Evolutionary conservation across 2,329 filamentous ascomycete genomes (phyloP), one percentile per base, ranked within the genome.

Genomic region (Cladosporium sp.): DNA sequence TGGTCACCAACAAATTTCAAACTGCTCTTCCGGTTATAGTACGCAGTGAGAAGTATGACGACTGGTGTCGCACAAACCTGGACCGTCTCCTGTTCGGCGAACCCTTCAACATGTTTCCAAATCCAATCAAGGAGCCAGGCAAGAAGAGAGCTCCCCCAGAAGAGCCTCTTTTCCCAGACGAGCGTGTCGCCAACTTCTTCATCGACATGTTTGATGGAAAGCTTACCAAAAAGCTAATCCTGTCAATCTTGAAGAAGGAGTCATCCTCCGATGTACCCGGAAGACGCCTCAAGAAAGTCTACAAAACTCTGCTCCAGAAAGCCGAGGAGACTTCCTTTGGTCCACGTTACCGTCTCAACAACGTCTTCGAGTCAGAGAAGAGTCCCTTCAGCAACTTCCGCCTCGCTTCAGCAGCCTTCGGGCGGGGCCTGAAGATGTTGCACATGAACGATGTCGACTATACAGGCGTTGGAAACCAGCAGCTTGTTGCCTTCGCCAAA

Each of bases 381-480:
- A 59, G 56, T n/a, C 56, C 56, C 5, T 59, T 59, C 56, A 37
- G 23, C 18, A 59, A 59, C 35, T 59, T 59, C 7, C 37, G 35
- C 12, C 56, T 59, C 23, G 56, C 56, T 21, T 14, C 56, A 0
- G 14, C 0, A 6, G 56, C 33, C 2, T 59, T 40, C 8, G 56
- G 23, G 4, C 33, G 26, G 3, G 16, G 26, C 5, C 18, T 59
- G 23, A 37, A 35, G 18, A 59, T 59, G 56, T 23, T 59, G 2
- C 56, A 59, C 56, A 40, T 23, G 14, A 46, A 14, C 7, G 56
- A 46, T 8, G 3, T 59, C 21, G 56, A 59, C 56, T 59, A 26
- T 26, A 44, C 35, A 0, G 56, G 56, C 16, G n/a, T 26, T 28
- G 56, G 21, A 14, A 10, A 29, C 16, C 23, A 35, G 23, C 33